A percentile compares a stretch with the other conserved stretches of the same genome.
These are phyloP conservation scores for Fusarium floridanum DNA, from an alignment of 2,329 filamentous ascomycete species.

Conservation along the genomic window DNA sequence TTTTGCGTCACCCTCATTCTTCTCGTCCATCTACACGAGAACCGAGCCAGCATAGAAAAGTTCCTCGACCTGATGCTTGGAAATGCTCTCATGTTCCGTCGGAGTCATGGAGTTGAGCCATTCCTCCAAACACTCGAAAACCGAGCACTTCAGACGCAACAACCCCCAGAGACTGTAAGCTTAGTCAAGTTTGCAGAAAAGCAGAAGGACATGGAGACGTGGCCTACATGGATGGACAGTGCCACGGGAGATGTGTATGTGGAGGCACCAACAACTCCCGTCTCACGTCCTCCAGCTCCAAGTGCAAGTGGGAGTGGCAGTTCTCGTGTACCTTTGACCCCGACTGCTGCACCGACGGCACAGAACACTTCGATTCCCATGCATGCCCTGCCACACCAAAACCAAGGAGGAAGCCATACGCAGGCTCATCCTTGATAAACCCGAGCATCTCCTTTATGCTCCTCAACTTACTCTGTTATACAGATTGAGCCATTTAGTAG, in stretches of 20 bases:
- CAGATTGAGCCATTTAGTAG: not conserved
- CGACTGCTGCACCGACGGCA: not conserved
- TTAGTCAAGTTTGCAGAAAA: not conserved
- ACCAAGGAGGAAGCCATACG: not conserved
- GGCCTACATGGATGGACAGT: not conserved
- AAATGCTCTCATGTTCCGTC: not conserved
- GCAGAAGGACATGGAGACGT: not conserved
- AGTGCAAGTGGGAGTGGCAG: not conserved
- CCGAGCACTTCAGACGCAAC: not conserved
- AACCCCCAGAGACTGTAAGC: not conserved
- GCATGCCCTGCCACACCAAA: not conserved
- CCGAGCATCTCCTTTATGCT: not conserved
- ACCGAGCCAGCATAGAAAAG: not conserved
- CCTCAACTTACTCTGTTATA: not conserved
- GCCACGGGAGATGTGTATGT: not conserved
- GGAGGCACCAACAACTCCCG: conserved; percentile 43
- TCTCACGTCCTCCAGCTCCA: not conserved
- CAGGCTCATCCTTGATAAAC: not conserved
- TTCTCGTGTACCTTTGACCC: not conserved
- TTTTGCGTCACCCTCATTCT: not conserved
- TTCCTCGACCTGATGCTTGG: not conserved
- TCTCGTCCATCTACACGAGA: not conserved
- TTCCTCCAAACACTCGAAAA: not conserved
- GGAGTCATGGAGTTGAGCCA: not conserved
- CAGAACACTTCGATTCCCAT: not conserved